Base-by-base conservation (phyloP, 345 rosid genomes). In the Mallotus nudiflorus region DNA sequence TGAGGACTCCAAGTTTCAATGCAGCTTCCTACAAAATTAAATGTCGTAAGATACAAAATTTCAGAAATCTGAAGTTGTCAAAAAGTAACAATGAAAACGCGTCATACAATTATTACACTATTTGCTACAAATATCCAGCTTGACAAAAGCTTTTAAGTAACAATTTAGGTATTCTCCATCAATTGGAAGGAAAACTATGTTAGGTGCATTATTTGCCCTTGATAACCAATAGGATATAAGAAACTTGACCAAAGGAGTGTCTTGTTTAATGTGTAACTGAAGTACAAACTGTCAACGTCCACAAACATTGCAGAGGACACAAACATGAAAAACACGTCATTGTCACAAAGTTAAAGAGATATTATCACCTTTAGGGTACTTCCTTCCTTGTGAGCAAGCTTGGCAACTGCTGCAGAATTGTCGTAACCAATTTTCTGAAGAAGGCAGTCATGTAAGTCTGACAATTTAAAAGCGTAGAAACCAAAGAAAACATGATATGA, bases 321-420 rank as follows among this genome's bases (percentile, higher is more conserved):
- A 10, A 18, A 40, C 46, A 61, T 7, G 60, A 24, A 62, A 16
- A n/a, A n/a, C n/a, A n/a, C n/a, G n/a, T n/a, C n/a, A n/a, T n/a
- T n/a, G n/a, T 13, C 9, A 25, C n/a, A 27, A 14, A 28, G 12
- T 22, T 53, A 35, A 45, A 18, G 37, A 70, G 54, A 29, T 54
- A 20, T 40, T 71, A 70, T 79, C 69, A 90, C 99, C 99, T 95
- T 95, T 81, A 92, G 76, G 45, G 97, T 92, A 55, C 75, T 70
- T 67, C 97, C 99, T 78, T 92, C 99, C 78, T 89, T 92, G 81
- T 95, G 98, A 63, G 99, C 98, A 78, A 85, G 87, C 91, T 95
- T 95, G 69, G 99, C 99, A 85, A 92, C 96, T 55, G 97, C 97
- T 6, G 99, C 99, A 58, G 97, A 97, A 66, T 90, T 90, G 84